Evolutionary conservation across 2,329 filamentous ascomycete genomes (phyloP), one percentile per base, ranked within the genome.

Genomic region (Fusarium phyllophilum): DNA sequence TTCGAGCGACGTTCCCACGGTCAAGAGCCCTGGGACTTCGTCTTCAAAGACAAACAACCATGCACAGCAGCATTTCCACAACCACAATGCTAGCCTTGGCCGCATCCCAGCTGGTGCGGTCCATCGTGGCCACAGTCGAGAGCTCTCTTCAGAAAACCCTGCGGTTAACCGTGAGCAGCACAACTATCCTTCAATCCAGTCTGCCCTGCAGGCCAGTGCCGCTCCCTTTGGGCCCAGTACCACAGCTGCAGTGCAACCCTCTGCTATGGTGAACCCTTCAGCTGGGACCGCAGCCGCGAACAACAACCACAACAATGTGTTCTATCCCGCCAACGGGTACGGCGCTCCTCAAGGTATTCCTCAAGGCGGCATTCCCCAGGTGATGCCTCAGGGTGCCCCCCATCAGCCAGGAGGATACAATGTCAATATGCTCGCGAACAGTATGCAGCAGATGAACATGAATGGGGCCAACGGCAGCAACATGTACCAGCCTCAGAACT

Each of bases 1-100:
- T 15, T 91, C 94, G 61, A 96, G 93, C 82, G 95, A 98, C 79
- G 88, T 98, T 26, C 93, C 95, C 9, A 97, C 95, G 13, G 86
- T 95, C 79, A 97, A 96, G 88, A 92, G 87, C 75, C 86, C 89
- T 61, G 88, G 89, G 62, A 86, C 84, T 54, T 82, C 87, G 54
- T 78, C 80, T 39, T 80, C 80, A 78, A 88, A 85, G 70, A 84
- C 86, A 67, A 89, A 89, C 80, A 89, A 88, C 69, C 89, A 90
- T 76, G 89, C 89, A 6, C 88, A 90, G 81, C 88, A 90, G 82
- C 89, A 90, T 75, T 87, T 90, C 59, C 93, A 93, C 79, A 90
- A 95, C 76, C 94, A 96, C 84, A 96, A 95, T 81, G 92, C 92
- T 42, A 96, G 90, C 81, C 88, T 96, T 68, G 94, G 94, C 59